These are phyloP conservation scores for Dianthus caryophyllus DNA, from an alignment of 148 eudicot genomes.

Conservation along the genomic window DNA sequence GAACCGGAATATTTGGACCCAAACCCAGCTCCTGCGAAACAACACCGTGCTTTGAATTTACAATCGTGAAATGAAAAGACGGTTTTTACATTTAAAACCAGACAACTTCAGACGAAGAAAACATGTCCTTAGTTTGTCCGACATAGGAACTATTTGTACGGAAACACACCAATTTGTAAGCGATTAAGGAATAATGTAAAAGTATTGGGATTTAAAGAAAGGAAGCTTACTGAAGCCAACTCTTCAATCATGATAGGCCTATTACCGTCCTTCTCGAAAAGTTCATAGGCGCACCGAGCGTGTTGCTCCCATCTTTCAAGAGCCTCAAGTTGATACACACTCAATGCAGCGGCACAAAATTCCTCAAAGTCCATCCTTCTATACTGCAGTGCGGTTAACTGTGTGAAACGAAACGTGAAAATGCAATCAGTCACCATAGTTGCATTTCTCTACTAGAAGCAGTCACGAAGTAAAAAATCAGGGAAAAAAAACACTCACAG, in stretches of 20 bases:
- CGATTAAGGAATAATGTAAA: background rate
- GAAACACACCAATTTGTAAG: too few relatives aligned
- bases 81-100: too few relatives aligned
- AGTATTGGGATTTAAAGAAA: background rate
- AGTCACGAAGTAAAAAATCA: background rate
- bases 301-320: constrained; percentile 94
- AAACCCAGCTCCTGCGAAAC: constrained; percentile 89
- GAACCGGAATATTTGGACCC: constrained; percentile 88
- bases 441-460: background rate
- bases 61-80: background rate
- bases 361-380: constrained; percentile 91
- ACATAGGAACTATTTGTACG: too few relatives aligned
- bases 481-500: constrained; percentile 43
- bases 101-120: too few relatives aligned
- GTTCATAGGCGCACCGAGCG: constrained; percentile 85
- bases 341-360: constrained; percentile 83
- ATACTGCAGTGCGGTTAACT: constrained; percentile 82
- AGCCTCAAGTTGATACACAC: constrained; percentile 89
- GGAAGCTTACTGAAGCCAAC: constrained; percentile 71
- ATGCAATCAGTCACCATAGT: background rate
- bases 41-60: background rate
- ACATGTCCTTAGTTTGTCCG: too few relatives aligned
- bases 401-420: constrained; percentile 12
- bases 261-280: constrained; percentile 91
- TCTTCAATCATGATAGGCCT: constrained; percentile 83